Conservation (phyloP, 2,329 filamentous ascomycete species). For the Colletotrichum tanaceti region DNA sequence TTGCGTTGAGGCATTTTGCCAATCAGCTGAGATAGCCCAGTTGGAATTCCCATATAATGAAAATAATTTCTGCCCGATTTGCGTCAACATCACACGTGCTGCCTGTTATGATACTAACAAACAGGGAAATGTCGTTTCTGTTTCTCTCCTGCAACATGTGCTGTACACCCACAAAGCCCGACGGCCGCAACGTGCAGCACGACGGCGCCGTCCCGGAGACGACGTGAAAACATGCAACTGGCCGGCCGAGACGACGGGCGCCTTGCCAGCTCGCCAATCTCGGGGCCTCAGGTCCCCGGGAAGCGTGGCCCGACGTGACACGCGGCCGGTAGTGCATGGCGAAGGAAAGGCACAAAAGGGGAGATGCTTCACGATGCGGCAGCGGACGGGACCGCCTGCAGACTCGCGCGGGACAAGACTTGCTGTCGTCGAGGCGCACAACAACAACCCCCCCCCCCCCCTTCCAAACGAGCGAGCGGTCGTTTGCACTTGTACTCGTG, state of each 20-base stretch:
- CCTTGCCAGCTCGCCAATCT: not conserved
- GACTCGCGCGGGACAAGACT: not conserved
- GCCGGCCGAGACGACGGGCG: conserved; percentile 21
- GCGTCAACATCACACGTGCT: not conserved
- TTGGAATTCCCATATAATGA: not conserved
- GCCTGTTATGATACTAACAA: not conserved
- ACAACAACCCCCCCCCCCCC: too few relatives aligned
- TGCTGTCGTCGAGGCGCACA: too few relatives aligned
- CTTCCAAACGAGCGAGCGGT: too few relatives aligned
- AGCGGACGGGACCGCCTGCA: not conserved
- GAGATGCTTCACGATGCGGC: not conserved
- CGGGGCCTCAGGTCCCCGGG: not conserved
- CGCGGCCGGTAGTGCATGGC: not conserved
- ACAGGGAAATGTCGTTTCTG: too few relatives aligned
- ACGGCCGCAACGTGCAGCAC: too few relatives aligned
- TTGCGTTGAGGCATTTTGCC: conserved; percentile 9
- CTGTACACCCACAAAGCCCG: not conserved
- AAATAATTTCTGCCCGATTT: too few relatives aligned
- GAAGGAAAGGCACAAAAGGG: not conserved
- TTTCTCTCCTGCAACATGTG: not conserved
- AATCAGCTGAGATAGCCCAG: conserved; percentile 13
- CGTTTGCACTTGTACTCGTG: not conserved
- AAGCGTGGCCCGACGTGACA: conserved; percentile 1
- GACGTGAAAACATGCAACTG: conserved; percentile 17
- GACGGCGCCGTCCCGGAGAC: not conserved